Evolutionary conservation across 1,284 basidiomycete genomes (phyloP), one percentile per base, ranked within the genome.

Genomic region (Phellopilus nigrolimitatus): DNA sequence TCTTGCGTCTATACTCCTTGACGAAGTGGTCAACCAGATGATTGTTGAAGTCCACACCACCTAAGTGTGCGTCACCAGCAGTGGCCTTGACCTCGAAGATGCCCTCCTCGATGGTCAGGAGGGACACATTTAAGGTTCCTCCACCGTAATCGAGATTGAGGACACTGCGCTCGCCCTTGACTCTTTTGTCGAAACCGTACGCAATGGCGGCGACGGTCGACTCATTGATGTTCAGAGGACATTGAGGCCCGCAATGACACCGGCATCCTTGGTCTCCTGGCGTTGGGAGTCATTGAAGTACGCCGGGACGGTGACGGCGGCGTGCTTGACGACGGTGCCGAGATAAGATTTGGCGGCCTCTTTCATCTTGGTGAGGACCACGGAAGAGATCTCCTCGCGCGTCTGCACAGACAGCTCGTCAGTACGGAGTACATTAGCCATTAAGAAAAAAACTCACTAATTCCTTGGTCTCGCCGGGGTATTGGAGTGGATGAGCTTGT

Each of bases 71-170:
- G 75, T 98, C 95, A 82, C 95, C 95, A 56, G 95, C 95, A 57
- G 95, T 98, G 57, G 95, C 94, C 78, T 95, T 95, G 70, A 98
- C 95, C 72, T 97, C 95, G 75, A 98, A 98, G 71, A 98, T 94
- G 71, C 94, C 94, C 73, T 97, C 95, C 71, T 97, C 92, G 57
- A 98, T 97, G 57, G 94, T 95, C 60, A 98, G 74, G 56, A 98
- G 90, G 31, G 95, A 98, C 28, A 98, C 95, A 86, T 98, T 95
- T 71, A 98, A 97, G 42, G 95, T 98, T 78, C 95, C 95, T 78
- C 95, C 95, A 60, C 95, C 95, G 47, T 98, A 83, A 79, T 98
- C 95, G 76, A 95, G 98, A 70, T 98, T 93, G 64, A 95, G 77
- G 57, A 95, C 91, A 66, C 95, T 95, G 61, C 88, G 88, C 75